phyloP scores from a whole-genome alignment of 805 yeast species.

The Yamadazyma kitorensis region DNA sequence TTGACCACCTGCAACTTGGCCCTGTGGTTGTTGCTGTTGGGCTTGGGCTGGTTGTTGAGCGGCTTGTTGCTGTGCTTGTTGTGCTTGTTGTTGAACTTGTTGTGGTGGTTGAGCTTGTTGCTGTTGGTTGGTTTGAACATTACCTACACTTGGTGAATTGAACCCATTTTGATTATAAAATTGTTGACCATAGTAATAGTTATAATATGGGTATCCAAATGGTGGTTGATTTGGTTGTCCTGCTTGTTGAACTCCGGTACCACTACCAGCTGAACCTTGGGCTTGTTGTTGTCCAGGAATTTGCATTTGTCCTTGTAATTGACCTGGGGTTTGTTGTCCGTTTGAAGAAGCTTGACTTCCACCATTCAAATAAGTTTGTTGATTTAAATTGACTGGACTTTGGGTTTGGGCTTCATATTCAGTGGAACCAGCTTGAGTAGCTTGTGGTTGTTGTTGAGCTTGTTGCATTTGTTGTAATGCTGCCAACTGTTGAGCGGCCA shows the following conservation, averaged over 20 bases:
- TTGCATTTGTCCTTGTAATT: neutral
- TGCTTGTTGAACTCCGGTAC: constrained; percentile 15
- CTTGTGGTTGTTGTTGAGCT: constrained; percentile 9
- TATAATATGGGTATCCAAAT: constrained; percentile 42
- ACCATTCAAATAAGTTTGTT: constrained; percentile 6
- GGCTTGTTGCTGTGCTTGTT: constrained; percentile 15
- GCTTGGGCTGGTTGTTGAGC: constrained; percentile 10
- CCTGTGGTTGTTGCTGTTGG: constrained; percentile 20
- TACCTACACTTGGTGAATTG: constrained; percentile 9
- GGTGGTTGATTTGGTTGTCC: constrained; percentile 32
- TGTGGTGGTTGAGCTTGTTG: constrained; percentile 13
- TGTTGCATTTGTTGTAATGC: constrained; percentile 11
- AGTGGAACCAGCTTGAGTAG: constrained; percentile 11
- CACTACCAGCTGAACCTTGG: constrained; percentile 6
- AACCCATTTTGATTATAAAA: constrained; percentile 28
- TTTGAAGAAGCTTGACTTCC: too few species aligned
- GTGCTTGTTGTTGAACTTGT: constrained; percentile 15
- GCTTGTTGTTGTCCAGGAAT: constrained; percentile 14
- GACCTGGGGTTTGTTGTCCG: too few species aligned
- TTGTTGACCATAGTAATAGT: constrained; percentile 41
- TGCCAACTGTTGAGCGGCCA: constrained; percentile 21
- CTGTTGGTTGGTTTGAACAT: constrained; percentile 10
- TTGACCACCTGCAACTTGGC: constrained; percentile 11
- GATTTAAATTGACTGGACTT: constrained; percentile 10
- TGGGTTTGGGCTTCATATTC: constrained; percentile 7